Conservation (phyloP, 2,329 filamentous ascomycete species). For the Colletotrichum melonis region DNA sequence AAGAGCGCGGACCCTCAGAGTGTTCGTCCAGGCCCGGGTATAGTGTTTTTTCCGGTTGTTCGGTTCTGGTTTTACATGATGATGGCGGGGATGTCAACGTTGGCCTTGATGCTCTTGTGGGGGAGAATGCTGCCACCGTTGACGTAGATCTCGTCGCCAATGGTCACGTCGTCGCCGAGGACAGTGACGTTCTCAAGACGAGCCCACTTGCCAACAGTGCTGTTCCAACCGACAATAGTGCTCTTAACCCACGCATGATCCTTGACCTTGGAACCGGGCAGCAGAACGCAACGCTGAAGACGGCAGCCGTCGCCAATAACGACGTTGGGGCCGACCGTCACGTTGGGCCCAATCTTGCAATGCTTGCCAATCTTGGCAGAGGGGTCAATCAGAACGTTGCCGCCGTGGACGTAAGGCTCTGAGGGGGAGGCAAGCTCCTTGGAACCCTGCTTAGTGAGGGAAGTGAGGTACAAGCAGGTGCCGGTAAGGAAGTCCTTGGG, state of each 20-base stretch:
- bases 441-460: slow-evolving; percentile 88
- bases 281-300: slow-evolving; percentile 90
- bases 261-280: slow-evolving; percentile 93
- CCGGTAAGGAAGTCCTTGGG: slow-evolving; percentile 98
- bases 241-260: slow-evolving; percentile 99
- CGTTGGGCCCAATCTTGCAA: slow-evolving; percentile 97
- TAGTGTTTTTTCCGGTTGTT: not conserved
- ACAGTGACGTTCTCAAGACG: slow-evolving; percentile 98
- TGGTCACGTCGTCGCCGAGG: slow-evolving; percentile 95
- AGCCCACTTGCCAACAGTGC: slow-evolving; percentile 93
- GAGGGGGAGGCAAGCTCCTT: slow-evolving; percentile 81
- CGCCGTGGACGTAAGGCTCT: slow-evolving; percentile 87
- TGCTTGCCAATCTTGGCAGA: slow-evolving; percentile 97
- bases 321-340: slow-evolving; percentile 93
- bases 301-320: slow-evolving; percentile 94
- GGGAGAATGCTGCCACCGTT: slow-evolving; percentile 95
- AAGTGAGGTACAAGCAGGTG: slow-evolving; percentile 95
- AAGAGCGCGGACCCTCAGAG: slow-evolving; percentile 13
- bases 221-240: slow-evolving; percentile 99
- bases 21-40: slow-evolving; percentile 14
- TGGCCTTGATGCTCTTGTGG: slow-evolving; percentile 99
- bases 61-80: slow-evolving; percentile 65
- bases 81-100: slow-evolving; percentile 84
- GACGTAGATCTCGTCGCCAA: slow-evolving; percentile 96
- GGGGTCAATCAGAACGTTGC: slow-evolving; percentile 95